Evolutionary conservation across 331 rosid genomes (phyloP).

Genomic region (Rosa hybrid): DNA sequence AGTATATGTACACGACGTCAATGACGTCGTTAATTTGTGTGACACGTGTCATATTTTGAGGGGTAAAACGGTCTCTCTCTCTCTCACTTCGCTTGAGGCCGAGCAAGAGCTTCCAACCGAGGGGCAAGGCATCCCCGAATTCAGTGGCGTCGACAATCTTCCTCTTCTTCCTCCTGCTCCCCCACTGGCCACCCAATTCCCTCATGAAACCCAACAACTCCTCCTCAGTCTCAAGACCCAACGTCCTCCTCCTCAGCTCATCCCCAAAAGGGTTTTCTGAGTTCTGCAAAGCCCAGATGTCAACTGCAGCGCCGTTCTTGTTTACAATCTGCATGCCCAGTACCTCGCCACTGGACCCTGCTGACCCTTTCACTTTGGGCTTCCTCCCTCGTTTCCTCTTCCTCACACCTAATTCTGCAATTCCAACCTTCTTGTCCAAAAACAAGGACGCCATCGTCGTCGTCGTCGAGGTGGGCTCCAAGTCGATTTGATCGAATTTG

Average conservation of each 20-base stretch:
- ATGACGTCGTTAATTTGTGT: too few relatives aligned
- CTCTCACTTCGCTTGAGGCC: conserved; percentile 79
- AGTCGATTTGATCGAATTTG: conserved; percentile 42
- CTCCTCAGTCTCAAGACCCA: conserved; percentile 60
- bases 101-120: conserved; percentile 80
- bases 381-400: conserved; percentile 82
- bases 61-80: too few relatives aligned
- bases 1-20: too few relatives aligned
- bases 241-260: conserved; percentile 62
- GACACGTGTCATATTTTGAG: too few relatives aligned
- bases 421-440: neutral
- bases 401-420: conserved; percentile 30
- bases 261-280: conserved; percentile 59
- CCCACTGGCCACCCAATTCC: conserved; percentile 79
- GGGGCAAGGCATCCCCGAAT: conserved; percentile 65
- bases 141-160: conserved; percentile 67
- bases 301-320: conserved; percentile 46
- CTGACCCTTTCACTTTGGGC: conserved; percentile 48
- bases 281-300: conserved; percentile 37
- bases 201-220: conserved; percentile 71
- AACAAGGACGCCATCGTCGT: neutral
- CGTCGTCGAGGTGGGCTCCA: conserved; percentile 30
- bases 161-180: conserved; percentile 79
- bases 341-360: conserved; percentile 25
- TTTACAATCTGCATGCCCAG: conserved; percentile 48